Base-by-base conservation (phyloP, 208 protist species). In the Leishmania major region DNA sequence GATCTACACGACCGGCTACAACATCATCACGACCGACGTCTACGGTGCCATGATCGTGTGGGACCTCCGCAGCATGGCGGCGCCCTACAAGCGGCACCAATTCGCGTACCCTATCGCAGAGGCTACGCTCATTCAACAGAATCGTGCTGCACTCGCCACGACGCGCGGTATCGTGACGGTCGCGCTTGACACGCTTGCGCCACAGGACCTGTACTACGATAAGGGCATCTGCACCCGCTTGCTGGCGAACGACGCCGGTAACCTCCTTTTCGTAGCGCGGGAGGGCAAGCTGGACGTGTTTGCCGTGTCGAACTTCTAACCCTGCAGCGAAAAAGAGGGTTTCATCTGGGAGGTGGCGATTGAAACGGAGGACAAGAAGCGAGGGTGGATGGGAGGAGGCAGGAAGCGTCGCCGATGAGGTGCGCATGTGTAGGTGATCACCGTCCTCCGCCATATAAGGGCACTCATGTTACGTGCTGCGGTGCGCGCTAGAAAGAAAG, bases 1-100 rank as follows among this genome's bases (percentile, higher is more conserved):
- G n/a, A 80, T 97, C 19, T 76, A 88, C 53, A 79, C 87, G 6
- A 78, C 86, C 17, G 82, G 87, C n/a, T 93, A 91, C 78, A 79
- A 85, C 55, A 79, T 97, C 55, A 72, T 94, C 28, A 91, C 93
- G 2, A 88, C 86, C 17, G 88, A 87, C 6, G 75, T 97, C 66
- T 92, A 96, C 78, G 95, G 95, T 28, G 88, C 84, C 17, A 78
- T 96, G 66, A 60, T 84, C 11, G 51, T 96, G 55, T 97, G 93
- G 92, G 95, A 97, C 76, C 60, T 85, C 25, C 95, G 95, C 25
- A 75, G 75, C n/a, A 86, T 95, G 81, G 82, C 69, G 31, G 73
- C 57, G 31, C 90, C 93, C 15, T 70, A 91, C 49, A 69, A 77
- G 72, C 87, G 81, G 17, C 85, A 86, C 45, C 64, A 79, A 25